Base-by-base conservation (phyloP, 352 stramenopile genomes). In the Globisporangium sylvaticum region DNA sequence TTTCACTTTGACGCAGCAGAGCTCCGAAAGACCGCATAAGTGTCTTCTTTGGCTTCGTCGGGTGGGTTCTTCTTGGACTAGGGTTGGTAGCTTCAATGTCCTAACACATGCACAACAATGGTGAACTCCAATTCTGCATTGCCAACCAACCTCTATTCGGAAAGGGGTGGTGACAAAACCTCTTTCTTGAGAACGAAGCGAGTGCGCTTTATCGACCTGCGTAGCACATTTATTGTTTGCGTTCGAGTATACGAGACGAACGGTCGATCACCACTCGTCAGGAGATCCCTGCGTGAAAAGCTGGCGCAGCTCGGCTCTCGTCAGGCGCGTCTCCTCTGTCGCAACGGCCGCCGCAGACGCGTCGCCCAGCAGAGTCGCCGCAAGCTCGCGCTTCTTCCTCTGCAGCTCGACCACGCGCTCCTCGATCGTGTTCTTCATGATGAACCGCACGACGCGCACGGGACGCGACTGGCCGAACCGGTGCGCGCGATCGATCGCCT, bases 391-490 rank as follows among this genome's bases (percentile, higher is more conserved):
- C 72, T 98, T 98, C 66, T 92, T 94, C 64, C 84, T 79, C 68
- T 98, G 91, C 18, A 96, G 71, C 58, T 85, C 83, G 31, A 97
- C 76, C 37, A 98, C 91, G 32, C 92, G 89, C 57, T 97, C 87
- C 63, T 98, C 92, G 62, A 97, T 93, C 15, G 89, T 96, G 25
- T 91, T 73, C 70, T 92, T 87, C 68, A 95, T 87, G 53, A 96
- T 76, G 55, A 96, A 94, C 18, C 88, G 82, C 65, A 94, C 84
- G 27, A 96, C 84, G 3, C 77, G 83, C 42, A 96, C 89, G 12
- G 78, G 67, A 9, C 73, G 76, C n/a, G 68, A 81, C 58, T 96
- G 89, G 20, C 90, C 88, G 44, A 96, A 94, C 22, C 94, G 87
- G 63, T 97, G 91, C 9, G 92, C 89, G 42, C 93, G 85, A 67